Base-by-base conservation (phyloP, 1,139 yeast genomes). In the Diutina pseudorugosa region DNA sequence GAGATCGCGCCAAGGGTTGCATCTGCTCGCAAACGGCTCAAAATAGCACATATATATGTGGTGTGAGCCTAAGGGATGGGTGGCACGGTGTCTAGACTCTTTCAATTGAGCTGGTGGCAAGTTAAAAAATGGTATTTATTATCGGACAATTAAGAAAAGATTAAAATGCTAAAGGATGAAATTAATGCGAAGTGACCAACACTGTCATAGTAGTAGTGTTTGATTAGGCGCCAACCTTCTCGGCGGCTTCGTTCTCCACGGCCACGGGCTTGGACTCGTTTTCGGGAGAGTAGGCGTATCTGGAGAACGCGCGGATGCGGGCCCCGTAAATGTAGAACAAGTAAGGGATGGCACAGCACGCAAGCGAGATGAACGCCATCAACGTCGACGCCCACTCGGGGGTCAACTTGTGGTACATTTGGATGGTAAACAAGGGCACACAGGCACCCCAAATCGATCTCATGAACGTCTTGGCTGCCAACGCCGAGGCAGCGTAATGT, bases 371-470 rank as follows among this genome's bases (percentile, higher is more conserved):
- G 59, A 82, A 82, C 0, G 81, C 88, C 78, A 83, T 74, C 56
- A 82, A 71, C 41, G 83, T 70, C 18, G 80, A 61, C 1, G 91
- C 91, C 93, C 93, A 85, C 64, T 85, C 79, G 57, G 80, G 65
- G 27, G 86, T 86, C 62, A 85, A 67, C 60, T 76, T 75, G 61
- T 81, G 85, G 64, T 83, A 83, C 89, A 85, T 84, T 65, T 85
- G 91, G 51, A 80, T 75, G n/a, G 90, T 84, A 64, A 84, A 84
- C 56, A 84, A 71, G 33, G 88, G 88, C 60, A 82, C 85, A 57
- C 77, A 77, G 2, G 88, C 90, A 65, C 91, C 89, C 77, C 87
- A 84, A 47, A 83, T 68, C 16, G 85, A 81, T 65, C 89, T 72
- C 50, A 81, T 75, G 59, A 82, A 78, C 1, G 87, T 82, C 64